These are phyloP conservation scores for Geotrichum klebahnii DNA, from an alignment of 1,139 yeast species.

Conservation along the genomic window DNA sequence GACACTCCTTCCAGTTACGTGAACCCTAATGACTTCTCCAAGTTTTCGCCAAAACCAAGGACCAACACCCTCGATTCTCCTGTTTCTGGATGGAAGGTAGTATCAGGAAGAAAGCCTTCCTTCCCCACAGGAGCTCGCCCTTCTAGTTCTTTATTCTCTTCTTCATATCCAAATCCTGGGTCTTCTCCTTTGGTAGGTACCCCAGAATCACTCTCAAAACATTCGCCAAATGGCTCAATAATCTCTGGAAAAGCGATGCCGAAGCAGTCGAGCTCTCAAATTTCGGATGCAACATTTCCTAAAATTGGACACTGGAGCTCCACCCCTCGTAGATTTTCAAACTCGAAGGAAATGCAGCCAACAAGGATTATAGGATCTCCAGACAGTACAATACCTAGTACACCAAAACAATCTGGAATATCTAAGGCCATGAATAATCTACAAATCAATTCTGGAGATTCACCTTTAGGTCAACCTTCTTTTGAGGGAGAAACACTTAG, in stretches of 20 bases:
- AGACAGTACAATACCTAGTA: background rate
- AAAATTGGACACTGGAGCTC: conserved; percentile 9
- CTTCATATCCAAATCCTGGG: background rate
- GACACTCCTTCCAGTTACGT: background rate
- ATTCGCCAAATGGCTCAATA: background rate
- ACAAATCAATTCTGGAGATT: background rate
- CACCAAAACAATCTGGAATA: background rate
- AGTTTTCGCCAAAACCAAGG: conserved; percentile 8
- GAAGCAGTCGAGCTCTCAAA: background rate
- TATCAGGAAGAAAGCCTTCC: conserved; percentile 15
- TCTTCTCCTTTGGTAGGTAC: background rate
- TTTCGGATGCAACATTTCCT: conserved; percentile 3
- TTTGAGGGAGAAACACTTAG: conserved; percentile 12
- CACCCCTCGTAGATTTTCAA: background rate
- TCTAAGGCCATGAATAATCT: background rate
- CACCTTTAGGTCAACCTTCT: background rate
- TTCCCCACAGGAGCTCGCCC: conserved; percentile 12
- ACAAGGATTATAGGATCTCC: background rate
- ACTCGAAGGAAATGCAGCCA: background rate
- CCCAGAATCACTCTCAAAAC: background rate
- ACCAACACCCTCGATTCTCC: background rate
- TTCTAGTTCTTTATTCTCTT: background rate
- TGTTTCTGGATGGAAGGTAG: conserved; percentile 18
- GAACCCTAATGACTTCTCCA: background rate
- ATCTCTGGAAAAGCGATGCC: background rate